Base-by-base conservation (phyloP, 2,329 filamentous ascomycete species). In the Zymoseptoria brevis region DNA sequence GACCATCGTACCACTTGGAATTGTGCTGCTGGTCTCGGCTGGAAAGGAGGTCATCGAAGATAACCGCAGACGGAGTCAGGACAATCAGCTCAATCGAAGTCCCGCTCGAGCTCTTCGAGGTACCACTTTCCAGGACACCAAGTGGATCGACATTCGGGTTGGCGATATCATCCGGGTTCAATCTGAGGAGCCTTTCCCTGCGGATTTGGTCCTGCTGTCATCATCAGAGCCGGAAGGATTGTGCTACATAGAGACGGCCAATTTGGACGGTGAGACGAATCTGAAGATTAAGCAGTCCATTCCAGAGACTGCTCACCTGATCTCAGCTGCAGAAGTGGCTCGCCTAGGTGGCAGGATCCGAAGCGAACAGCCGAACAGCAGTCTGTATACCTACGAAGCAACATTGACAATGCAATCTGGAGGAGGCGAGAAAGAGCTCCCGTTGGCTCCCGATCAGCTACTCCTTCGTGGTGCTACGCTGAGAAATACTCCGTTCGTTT, bases 231-330 rank as follows among this genome's bases (percentile, higher is more conserved):
- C 94, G 1, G 94, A 99, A 77, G 94, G 94, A 68, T 78, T 99
- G 58, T 99, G 94, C 76, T 99, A 99, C 73, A 97, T 99, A 71
- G 94, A 99, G 77, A 99, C 94, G 1, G 93, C 94, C 22, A 99
- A 99, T 72, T 80, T 99, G 60, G 94, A 99, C 69, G 94, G 94
- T 67, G 94, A 99, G 76, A 99, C 94, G 19, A 99, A 99, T 72
- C 78, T 99, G 67, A 99, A 99, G 77, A 96, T 99, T 77, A 99
- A 99, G 77, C 94, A 99, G 77, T 93, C 87, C 1, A 86, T 96
- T 57, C 93, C 94, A 0, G 94, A 99, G 77, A 99, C 94, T 0
- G 86, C 88, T 13, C 81, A 88, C 61, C 81, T 96, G 71, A 91
- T 99, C 60, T 96, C 90, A 71, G 85, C 91, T 19, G 86, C 83